phyloP scores from a whole-genome alignment of 2,329 filamentous ascomycete species.

The Xenosphaeropsis pyriputrescens region DNA sequence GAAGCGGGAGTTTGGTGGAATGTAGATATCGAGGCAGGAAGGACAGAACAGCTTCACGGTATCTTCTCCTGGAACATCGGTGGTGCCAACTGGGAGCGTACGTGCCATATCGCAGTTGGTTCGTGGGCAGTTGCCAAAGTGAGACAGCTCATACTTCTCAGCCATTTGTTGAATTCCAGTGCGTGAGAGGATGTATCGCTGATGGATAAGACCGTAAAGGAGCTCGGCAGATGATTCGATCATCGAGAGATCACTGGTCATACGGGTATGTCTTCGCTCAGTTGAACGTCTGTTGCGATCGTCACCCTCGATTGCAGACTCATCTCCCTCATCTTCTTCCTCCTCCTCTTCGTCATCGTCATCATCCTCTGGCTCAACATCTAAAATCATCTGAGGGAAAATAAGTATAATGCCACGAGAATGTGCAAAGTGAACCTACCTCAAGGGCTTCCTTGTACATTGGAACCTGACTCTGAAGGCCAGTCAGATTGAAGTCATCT shows the following conservation, averaged over 20 bases:
- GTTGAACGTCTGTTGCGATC: conserved; percentile 33
- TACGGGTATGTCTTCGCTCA: conserved; percentile 66
- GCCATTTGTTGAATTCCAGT: conserved; percentile 98
- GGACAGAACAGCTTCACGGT: conserved; percentile 98
- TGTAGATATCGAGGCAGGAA: conserved; percentile 91
- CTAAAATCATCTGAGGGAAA: conserved; percentile 74
- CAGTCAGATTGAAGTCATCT: conserved; percentile 98
- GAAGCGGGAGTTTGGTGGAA: conserved; percentile 91
- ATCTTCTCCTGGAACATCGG: conserved; percentile 89
- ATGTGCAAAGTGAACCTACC: conserved; percentile 24
- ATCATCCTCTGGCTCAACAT: conserved; percentile 91
- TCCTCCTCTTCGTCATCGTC: conserved; percentile 66
- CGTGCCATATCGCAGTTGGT: conserved; percentile 84
- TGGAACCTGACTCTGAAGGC: conserved; percentile 83
- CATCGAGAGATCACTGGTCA: conserved; percentile 84
- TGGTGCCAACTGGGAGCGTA: conserved; percentile 84
- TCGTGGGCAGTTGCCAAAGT: conserved; percentile 92
- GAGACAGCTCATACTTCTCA: conserved; percentile 93
- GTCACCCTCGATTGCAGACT: conserved; percentile 51
- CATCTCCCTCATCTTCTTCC: conserved; percentile 55
- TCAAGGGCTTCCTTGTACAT: conserved; percentile 99
- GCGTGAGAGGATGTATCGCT: conserved; percentile 93
- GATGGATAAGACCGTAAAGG: conserved; percentile 95
- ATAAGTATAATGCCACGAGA: conserved; percentile 7
- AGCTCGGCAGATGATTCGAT: conserved; percentile 98